Base-by-base conservation (phyloP, 106 monocot species). In the Allium cepa region DNA sequence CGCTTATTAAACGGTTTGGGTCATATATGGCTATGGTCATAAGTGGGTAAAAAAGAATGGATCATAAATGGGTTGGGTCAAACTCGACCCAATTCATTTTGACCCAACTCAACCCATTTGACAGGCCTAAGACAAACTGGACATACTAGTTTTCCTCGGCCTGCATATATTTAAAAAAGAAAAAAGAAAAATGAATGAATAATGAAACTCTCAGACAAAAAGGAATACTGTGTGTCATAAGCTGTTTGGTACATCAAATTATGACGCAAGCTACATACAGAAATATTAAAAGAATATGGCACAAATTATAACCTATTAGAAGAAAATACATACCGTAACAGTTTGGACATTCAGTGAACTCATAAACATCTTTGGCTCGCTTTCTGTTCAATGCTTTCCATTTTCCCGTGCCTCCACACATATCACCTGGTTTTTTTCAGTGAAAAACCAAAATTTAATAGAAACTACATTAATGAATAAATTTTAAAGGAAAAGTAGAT, bases 361-460 rank as follows among this genome's bases (percentile, higher is more conserved):
- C 88, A 63, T 95, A 95, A 11, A 95, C 95, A 83, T 95, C 95
- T 73, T 91, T 95, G 70, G 95, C 95, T 55, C 91, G 82, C 76
- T 95, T 95, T 79, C 95, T 72, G 36, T 95, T 95, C 18, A 95
- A 85, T 53, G 95, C 95, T 73, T 95, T 95, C 95, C 95, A 95
- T 67, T 91, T 95, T 49, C 91, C 91, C 26, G 95, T 95, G 57
- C 95, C 95, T 7, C 95, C 91, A 73, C 95, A 95, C 95, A 95
- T 95, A 71, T 95, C 95, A 78, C 95, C 94, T 95, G 69, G 49
- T 65, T 64, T 14, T 49, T 26, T 47, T 66, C 16, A 14, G 26
- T 66, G 53, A 56, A 49, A 27, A 55, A 4, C 53, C 11, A 55
- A 55, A 55, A 15, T 55, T 55, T 12, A 55, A 12, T 15, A 12